A percentile compares a stretch with the other conserved stretches of the same genome.
These are phyloP conservation scores for Plasmodium falciparum DNA, from an alignment of 169 alveolate species.

Conservation along the genomic window DNA sequence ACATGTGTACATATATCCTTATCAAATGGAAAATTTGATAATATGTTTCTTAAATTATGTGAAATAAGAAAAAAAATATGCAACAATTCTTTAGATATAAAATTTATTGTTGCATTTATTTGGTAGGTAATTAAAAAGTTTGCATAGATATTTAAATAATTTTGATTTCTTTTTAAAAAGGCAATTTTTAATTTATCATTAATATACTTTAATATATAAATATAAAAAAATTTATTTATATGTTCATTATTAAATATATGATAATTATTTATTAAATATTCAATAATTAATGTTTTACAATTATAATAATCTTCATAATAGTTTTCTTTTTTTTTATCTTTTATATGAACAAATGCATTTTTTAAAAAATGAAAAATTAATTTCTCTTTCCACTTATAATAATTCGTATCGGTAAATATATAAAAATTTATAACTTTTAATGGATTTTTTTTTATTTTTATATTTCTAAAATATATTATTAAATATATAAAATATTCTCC, in stretches of 20 bases:
- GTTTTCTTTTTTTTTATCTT: background rate
- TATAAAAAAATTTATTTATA: constrained; percentile 25
- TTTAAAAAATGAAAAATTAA: constrained; percentile 60
- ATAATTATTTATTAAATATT: constrained; percentile 68
- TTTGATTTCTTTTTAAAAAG: constrained; percentile 75
- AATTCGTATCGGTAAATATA: constrained; percentile 20
- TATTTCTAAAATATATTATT: constrained; percentile 40
- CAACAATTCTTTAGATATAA: constrained; percentile 31
- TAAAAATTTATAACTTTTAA: constrained; percentile 33
- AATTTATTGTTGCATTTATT: constrained; percentile 46
- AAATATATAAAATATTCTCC: constrained; percentile 75
- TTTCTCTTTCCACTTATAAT: constrained; percentile 73
- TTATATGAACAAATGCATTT: constrained; percentile 34
- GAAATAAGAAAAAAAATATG: constrained; percentile 45
- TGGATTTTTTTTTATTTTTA: constrained; percentile 49
- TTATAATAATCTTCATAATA: constrained; percentile 11
- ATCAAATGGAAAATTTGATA: constrained; percentile 73
- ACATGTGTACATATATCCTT: constrained; percentile 78
- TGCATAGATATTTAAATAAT: constrained; percentile 74
- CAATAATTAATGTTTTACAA: constrained; percentile 67
- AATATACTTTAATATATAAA: constrained; percentile 43
- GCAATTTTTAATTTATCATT: constrained; percentile 54
- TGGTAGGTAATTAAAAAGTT: constrained; percentile 63
- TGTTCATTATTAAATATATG: constrained; percentile 25
- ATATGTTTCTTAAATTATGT: constrained; percentile 69